Percentiles rank a stretch among this genome's conserved stretches.
Evolutionary conservation across 2,329 filamentous ascomycete species (phyloP).

Genomic region (Alternaria sp.): DNA sequence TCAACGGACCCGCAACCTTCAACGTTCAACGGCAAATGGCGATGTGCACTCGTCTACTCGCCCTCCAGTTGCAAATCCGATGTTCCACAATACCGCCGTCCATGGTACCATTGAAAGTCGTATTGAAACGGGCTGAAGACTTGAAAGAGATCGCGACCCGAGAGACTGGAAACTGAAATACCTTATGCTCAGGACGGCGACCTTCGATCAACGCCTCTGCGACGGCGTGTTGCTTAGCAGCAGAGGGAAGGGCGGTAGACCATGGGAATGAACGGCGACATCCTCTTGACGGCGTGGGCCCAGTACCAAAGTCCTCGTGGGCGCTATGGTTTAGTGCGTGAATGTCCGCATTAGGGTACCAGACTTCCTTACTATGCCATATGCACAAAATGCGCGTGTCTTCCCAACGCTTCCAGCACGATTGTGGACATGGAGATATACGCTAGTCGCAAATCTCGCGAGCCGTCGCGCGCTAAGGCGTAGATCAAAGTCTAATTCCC

Average conservation of each 20-base stretch:
- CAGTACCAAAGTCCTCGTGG: background rate
- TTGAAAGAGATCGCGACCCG: constrained; percentile 2
- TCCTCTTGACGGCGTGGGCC: constrained; percentile 6
- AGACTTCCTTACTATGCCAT: background rate
- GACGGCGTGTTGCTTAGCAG: constrained; percentile 8
- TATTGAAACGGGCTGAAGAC: background rate
- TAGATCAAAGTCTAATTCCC: constrained; percentile 20
- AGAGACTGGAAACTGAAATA: constrained; percentile 9
- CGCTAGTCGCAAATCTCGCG: constrained; percentile 15
- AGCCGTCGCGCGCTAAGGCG: constrained; percentile 13
- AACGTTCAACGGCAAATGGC: constrained; percentile 1
- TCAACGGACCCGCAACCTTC: background rate
- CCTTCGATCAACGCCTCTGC: constrained; percentile 1
- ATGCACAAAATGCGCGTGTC: constrained; percentile 4
- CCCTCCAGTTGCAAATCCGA: constrained; percentile 4
- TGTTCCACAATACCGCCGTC: constrained; percentile 14
- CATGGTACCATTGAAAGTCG: constrained; percentile 1
- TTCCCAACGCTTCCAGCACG: constrained; percentile 8
- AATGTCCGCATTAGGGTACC: constrained; percentile 12
- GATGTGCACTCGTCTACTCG: constrained; percentile 5
- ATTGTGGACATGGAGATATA: constrained; percentile 13
- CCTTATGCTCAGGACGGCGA: background rate
- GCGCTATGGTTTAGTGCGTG: constrained; percentile 6
- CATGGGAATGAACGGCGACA: constrained; percentile 15
- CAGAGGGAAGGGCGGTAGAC: constrained; percentile 6